Percentiles rank a stretch among this genome's conserved stretches.
Conservation (phyloP, 306 rosid species). For the Sophora flavescens region DNA sequence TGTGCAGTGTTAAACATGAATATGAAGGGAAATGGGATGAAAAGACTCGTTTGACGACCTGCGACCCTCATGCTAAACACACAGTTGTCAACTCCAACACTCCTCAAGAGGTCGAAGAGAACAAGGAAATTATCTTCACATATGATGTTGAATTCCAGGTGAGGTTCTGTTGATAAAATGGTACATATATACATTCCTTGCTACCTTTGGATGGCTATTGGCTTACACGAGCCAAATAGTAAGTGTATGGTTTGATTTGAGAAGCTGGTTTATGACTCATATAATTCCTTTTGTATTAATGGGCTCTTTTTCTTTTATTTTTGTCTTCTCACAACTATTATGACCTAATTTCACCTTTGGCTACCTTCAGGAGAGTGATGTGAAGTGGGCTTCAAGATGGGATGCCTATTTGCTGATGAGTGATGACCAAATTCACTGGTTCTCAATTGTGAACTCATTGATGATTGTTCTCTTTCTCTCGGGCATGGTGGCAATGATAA, state of each 20-base stretch:
- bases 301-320: neutral
- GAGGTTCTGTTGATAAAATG: slow-evolving; percentile 41
- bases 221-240: slow-evolving; percentile 1
- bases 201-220: neutral
- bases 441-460: slow-evolving; percentile 91
- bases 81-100: slow-evolving; percentile 79
- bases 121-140: slow-evolving; percentile 83
- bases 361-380: slow-evolving; percentile 80
- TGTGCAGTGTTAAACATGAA: slow-evolving; percentile 86
- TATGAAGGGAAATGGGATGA: slow-evolving; percentile 86
- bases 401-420: slow-evolving; percentile 96
- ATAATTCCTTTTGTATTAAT: slow-evolving; percentile 14
- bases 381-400: slow-evolving; percentile 99
- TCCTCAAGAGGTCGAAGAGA: slow-evolving; percentile 94
- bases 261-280: neutral
- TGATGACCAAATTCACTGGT: slow-evolving; percentile 97
- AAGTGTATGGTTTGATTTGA: slow-evolving; percentile 8
- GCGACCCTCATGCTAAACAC: slow-evolving; percentile 95
- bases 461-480: slow-evolving; percentile 99
- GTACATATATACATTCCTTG: slow-evolving; percentile 1
- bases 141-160: slow-evolving; percentile 97
- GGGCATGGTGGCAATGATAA: slow-evolving; percentile 99
- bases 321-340: neutral
- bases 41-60: slow-evolving; percentile 81
- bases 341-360: slow-evolving; percentile 36